Conservation (phyloP, 495 filamentous ascomycete species). For the Podospora pseudoanserina region DNA sequence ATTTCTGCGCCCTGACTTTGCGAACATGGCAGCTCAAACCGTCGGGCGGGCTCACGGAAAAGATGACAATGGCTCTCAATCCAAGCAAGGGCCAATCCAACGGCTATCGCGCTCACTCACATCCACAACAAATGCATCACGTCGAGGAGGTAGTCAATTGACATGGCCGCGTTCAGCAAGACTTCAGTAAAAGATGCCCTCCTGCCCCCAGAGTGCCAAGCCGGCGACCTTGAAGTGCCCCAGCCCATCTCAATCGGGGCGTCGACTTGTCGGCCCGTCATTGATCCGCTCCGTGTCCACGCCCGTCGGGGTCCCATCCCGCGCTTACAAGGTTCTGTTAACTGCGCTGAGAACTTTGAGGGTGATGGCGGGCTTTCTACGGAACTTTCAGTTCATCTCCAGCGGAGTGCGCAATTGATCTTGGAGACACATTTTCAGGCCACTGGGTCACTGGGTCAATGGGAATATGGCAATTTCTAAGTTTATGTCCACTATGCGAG, state of each 20-base stretch:
- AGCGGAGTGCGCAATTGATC: too few relatives aligned
- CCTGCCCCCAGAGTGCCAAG: not conserved
- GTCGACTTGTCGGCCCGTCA: not conserved
- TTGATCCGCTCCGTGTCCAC: not conserved
- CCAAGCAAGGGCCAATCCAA: not conserved
- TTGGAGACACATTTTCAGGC: too few relatives aligned
- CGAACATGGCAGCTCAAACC: conserved; percentile 26
- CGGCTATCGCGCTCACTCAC: not conserved
- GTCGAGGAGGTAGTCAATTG: conserved; percentile 3
- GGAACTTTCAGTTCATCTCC: too few relatives aligned
- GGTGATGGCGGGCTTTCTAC: too few relatives aligned
- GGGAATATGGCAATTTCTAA: too few relatives aligned
- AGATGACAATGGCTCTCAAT: not conserved
- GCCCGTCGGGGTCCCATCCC: not conserved
- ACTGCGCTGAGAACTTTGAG: too few relatives aligned
- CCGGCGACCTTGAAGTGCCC: not conserved
- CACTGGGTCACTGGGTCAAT: too few relatives aligned
- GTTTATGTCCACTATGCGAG: not conserved
- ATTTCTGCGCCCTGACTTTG: conserved; percentile 23
- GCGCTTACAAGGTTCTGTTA: not conserved
- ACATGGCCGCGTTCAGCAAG: conserved; percentile 3
- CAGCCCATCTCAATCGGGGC: not conserved
- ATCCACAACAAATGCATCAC: conserved; percentile 11
- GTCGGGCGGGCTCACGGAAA: conserved; percentile 7
- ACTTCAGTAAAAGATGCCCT: conserved; percentile 6